These are phyloP conservation scores for Scutellaria barbata DNA, from an alignment of 257 asterid species.

Conservation along the genomic window DNA sequence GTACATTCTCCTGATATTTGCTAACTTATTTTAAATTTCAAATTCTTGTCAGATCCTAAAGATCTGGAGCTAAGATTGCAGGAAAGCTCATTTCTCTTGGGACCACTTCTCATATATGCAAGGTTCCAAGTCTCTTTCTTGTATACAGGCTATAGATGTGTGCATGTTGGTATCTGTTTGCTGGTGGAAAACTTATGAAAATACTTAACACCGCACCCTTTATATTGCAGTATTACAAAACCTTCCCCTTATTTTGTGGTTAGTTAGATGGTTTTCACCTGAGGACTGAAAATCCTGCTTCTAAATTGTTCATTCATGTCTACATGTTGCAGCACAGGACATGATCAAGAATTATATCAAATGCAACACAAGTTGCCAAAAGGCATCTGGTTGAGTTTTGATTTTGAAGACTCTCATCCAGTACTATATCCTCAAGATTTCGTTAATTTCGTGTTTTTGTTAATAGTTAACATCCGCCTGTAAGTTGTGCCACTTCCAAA, in stretches of 20 bases:
- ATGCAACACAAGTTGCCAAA: conserved; percentile 70
- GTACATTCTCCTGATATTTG: conserved; percentile 20
- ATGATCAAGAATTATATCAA: conserved; percentile 57
- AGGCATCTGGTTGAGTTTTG: conserved; percentile 87
- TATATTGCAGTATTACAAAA: conserved; percentile 10
- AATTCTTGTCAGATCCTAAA: conserved; percentile 67
- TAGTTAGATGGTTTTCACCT: conserved; percentile 1
- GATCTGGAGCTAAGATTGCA: conserved; percentile 75
- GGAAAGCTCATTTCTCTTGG: conserved; percentile 88
- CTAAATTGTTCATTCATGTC: conserved; percentile 21
- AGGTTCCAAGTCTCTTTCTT: conserved; percentile 55
- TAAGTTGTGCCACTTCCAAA: conserved; percentile 18
- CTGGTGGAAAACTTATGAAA: neutral
- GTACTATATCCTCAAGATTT: conserved; percentile 47
- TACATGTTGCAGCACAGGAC: conserved; percentile 63
- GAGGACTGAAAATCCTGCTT: conserved; percentile 16
- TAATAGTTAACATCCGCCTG: neutral
- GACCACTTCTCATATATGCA: conserved; percentile 81
- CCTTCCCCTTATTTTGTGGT: neutral
- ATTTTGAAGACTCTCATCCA: conserved; percentile 92
- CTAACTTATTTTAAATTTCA: neutral
- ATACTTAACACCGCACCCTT: neutral
- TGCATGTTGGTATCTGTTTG: neutral
- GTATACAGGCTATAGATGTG: conserved; percentile 2
- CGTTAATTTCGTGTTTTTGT: neutral